phyloP scores from a whole-genome alignment of 1,284 basidiomycete genomes.

The Tylopilus orsonianus region DNA sequence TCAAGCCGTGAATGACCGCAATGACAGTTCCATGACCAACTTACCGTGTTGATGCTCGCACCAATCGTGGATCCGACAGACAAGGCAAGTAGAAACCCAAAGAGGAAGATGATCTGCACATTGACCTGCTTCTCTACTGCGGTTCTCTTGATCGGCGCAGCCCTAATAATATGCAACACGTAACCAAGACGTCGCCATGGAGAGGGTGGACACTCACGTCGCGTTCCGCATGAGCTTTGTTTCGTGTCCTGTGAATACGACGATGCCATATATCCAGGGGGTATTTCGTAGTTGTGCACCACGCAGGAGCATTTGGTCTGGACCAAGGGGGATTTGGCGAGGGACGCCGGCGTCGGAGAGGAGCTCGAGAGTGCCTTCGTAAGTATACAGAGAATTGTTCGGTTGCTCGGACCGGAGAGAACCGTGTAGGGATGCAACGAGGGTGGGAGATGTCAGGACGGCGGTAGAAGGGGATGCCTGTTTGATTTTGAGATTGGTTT shows the following conservation, averaged over 20 bases:
- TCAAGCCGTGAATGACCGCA: slow-evolving; percentile 5
- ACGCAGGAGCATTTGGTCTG: slow-evolving; percentile 91
- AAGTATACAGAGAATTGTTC: slow-evolving; percentile 97
- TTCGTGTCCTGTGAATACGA: slow-evolving; percentile 96
- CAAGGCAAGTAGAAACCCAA: slow-evolving; percentile 82
- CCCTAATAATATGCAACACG: slow-evolving; percentile 42
- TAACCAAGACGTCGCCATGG: not conserved
- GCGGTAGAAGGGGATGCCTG: slow-evolving; percentile 88
- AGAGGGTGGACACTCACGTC: slow-evolving; percentile 61
- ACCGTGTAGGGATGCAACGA: slow-evolving; percentile 76
- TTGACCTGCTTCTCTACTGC: slow-evolving; percentile 97
- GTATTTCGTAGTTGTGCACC: slow-evolving; percentile 98
- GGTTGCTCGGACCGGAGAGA: slow-evolving; percentile 92
- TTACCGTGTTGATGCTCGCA: slow-evolving; percentile 74
- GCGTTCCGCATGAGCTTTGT: slow-evolving; percentile 97
- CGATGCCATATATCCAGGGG: slow-evolving; percentile 93
- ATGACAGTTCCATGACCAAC: slow-evolving; percentile 10
- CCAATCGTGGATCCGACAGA: slow-evolving; percentile 93
- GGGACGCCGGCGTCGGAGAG: slow-evolving; percentile 56
- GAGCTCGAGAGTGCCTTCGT: slow-evolving; percentile 82
- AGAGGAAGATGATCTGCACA: slow-evolving; percentile 94
- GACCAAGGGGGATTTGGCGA: slow-evolving; percentile 87
- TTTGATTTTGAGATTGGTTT: slow-evolving; percentile 99
- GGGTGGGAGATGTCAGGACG: slow-evolving; percentile 73
- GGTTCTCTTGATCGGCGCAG: slow-evolving; percentile 95